A percentile compares a stretch with the other conserved stretches of the same genome.
These are phyloP conservation scores for Colletotrichum aenigma DNA, from an alignment of 2,329 filamentous ascomycete species.

Conservation along the genomic window DNA sequence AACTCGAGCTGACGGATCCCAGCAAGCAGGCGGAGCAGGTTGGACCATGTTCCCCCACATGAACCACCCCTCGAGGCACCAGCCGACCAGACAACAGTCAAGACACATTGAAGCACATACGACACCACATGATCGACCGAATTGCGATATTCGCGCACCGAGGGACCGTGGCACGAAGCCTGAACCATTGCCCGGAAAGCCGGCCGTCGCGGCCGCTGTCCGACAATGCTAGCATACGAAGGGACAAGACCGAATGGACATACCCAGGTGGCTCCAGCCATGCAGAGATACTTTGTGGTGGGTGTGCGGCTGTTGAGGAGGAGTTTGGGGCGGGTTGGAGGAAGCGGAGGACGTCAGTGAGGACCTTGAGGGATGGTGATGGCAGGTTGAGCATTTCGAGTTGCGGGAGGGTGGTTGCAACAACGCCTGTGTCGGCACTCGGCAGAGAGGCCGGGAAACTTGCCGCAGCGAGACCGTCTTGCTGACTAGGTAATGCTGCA, in stretches of 20 bases:
- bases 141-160: not conserved
- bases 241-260: not conserved
- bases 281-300: not conserved
- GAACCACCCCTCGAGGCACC: not conserved
- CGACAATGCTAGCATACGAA: not conserved
- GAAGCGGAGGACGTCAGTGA: not conserved
- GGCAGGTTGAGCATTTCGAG: not conserved
- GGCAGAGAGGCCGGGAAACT: not conserved
- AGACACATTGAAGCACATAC: not conserved
- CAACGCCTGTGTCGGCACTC: constrained; percentile 4
- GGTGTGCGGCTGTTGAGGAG: not conserved
- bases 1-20: not conserved
- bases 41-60: not conserved
- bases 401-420: not conserved
- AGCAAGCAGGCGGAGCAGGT: not conserved
- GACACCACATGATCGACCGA: not conserved
- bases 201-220: not conserved
- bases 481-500: too few relatives aligned
- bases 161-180: not conserved
- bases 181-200: not conserved
- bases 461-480: not conserved
- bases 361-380: not conserved
- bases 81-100: not conserved
- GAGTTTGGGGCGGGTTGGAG: not conserved
- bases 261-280: not conserved